Conservation (phyloP, 352 stramenopile genomes). For the Phytophthora fragariae region DNA sequence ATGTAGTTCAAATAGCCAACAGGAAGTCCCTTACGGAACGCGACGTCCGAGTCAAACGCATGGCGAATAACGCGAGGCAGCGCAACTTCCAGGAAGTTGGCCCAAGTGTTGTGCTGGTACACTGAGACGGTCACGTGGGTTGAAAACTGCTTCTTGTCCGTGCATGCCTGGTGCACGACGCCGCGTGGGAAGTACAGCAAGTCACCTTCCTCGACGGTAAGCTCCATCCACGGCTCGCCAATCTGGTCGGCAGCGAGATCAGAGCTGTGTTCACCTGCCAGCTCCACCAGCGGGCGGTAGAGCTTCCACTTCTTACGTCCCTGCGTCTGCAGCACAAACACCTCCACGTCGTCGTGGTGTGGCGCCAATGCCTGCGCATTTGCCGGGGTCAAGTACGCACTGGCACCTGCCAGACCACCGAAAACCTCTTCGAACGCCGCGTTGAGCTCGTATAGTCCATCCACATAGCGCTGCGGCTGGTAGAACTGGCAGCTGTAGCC, state of each 20-base stretch:
- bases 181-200: conserved; percentile 88
- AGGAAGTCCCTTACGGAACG: conserved; percentile 76
- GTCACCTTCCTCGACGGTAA: conserved; percentile 86
- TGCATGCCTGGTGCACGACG: conserved; percentile 83
- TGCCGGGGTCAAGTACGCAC: conserved; percentile 82
- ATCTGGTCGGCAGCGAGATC: conserved; percentile 74
- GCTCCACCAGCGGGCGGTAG: conserved; percentile 74
- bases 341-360: conserved; percentile 88
- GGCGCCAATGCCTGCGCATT: conserved; percentile 84
- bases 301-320: conserved; percentile 91
- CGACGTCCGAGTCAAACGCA: conserved; percentile 80
- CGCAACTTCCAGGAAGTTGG: conserved; percentile 87
- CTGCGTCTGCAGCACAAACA: conserved; percentile 89
- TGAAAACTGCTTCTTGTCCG: conserved; percentile 78
- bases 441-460: conserved; percentile 79
- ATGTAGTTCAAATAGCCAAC: conserved; percentile 79
- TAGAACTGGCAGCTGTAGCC: conserved; percentile 91
- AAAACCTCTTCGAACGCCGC: conserved; percentile 83
- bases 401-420: conserved; percentile 78
- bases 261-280: conserved; percentile 82
- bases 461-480: conserved; percentile 85
- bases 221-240: conserved; percentile 81
- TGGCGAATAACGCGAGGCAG: conserved; percentile 79
- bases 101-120: conserved; percentile 91
- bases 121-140: conserved; percentile 90